Percentiles rank a stretch among this genome's conserved stretches.
Evolutionary conservation across 2,329 filamentous ascomycete genomes (phyloP).

Genomic region (Chalaropsis thielavioides): DNA sequence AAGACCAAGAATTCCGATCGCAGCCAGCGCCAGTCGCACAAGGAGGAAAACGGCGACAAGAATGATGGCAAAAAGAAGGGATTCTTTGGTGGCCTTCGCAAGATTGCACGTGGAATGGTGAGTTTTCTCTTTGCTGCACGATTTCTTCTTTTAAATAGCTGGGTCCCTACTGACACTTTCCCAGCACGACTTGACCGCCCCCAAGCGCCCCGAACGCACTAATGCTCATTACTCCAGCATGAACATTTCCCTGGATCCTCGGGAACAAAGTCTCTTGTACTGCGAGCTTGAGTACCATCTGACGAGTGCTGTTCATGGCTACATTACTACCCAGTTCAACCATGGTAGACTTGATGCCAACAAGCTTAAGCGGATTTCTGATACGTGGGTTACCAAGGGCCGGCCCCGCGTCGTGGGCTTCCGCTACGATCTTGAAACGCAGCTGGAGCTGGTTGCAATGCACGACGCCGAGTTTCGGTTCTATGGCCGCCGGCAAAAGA

Average conservation of each 20-base stretch:
- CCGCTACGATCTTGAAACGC: conserved; percentile 45
- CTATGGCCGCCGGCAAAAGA: conserved; percentile 33
- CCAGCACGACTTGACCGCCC: conserved; percentile 2
- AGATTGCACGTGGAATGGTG: conserved; percentile 42
- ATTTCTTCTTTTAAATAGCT: not conserved
- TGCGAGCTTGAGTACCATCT: conserved; percentile 44
- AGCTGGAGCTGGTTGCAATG: conserved; percentile 38
- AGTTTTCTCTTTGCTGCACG: conserved; percentile 19
- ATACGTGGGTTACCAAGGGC: conserved; percentile 38
- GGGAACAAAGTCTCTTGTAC: conserved; percentile 44
- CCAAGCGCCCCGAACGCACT: not conserved
- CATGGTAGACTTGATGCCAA: conserved; percentile 39
- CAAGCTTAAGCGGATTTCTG: conserved; percentile 37
- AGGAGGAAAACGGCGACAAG: not conserved
- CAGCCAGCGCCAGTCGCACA: not conserved
- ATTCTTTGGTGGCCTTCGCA: conserved; percentile 35
- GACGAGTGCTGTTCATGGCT: conserved; percentile 36
- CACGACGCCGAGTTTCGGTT: conserved; percentile 41
- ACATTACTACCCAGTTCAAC: conserved; percentile 38
- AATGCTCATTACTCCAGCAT: conserved; percentile 23
- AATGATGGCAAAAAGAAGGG: conserved; percentile 27
- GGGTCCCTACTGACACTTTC: not conserved
- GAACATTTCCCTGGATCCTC: conserved; percentile 37
- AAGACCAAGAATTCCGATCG: not conserved
- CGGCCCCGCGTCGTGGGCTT: conserved; percentile 42